Base-by-base conservation (phyloP, 192 early-diverging fungal genomes). In the Fimicolochytrium jonesii region DNA sequence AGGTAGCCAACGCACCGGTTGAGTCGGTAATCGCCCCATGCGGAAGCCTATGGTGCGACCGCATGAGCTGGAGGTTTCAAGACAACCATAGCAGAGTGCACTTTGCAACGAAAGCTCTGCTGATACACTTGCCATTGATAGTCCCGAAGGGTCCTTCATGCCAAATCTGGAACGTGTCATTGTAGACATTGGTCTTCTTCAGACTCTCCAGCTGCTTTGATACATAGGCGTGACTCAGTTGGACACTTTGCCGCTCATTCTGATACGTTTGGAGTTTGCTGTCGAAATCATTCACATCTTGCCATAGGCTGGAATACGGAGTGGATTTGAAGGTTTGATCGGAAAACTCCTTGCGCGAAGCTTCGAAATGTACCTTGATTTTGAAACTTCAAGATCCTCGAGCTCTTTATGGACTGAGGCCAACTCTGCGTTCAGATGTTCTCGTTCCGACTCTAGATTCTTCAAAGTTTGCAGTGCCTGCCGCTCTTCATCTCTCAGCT, bases 141-240 rank as follows among this genome's bases (percentile, higher is more conserved):
- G 90, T 92, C 6, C 88, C 93, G 68, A 96, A 87, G 31, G 85
- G 82, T 1, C 91, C 92, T 58, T 87, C 85, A 39, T 93, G 86
- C 34, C 85, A 71, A 34, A 98, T 95, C 46, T 86, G 87, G 70
- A 96, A 96, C 0, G 91, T 85, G 61, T 98, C 95, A 70, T 96
- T 95, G 76, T 88, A 94, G 15, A 98, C 92, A 64, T 93, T 94
- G 2, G 93, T 95, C 49, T 88, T 90, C 69, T 91, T 87, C 5
- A 98, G 77, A 56, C 83, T 79, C 26, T 91, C 90, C 11, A 94
- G 80, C 59, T 92, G 89, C 18, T 77, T 71, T 0, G 86, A 71
- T 41, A 88, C 88, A 57, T 87, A 80, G 50, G 88, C 92, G 52
- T 88, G 88, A 62, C 83, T 85, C 53, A 89, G 70, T 64, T 89